Evolutionary conservation across 768 basidiomycete genomes (phyloP).

Genomic region (Leccinum subtestaceum): DNA sequence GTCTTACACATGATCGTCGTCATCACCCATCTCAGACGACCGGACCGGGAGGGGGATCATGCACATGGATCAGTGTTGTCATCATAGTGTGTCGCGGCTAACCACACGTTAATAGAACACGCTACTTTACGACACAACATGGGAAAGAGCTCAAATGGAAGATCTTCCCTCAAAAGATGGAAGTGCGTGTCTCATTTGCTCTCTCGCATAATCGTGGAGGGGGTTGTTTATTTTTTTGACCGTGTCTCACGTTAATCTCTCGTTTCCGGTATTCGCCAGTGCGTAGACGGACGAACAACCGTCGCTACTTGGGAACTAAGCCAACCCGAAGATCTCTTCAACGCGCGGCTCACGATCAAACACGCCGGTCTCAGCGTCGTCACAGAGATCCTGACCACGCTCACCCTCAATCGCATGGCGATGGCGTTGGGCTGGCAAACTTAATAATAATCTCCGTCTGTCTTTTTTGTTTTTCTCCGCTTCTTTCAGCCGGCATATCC

Average conservation of each 20-base stretch:
- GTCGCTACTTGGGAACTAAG: constrained; percentile 70
- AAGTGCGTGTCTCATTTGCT: constrained; percentile 41
- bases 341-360: constrained; percentile 59
- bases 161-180: constrained; percentile 57
- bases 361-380: constrained; percentile 57
- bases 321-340: constrained; percentile 52
- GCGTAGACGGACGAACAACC: constrained; percentile 56
- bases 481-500: constrained; percentile 1
- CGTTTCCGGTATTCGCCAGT: constrained; percentile 40
- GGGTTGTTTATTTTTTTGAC: not conserved
- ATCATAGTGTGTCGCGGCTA: not conserved
- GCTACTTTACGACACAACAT: constrained; percentile 70
- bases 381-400: constrained; percentile 76
- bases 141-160: constrained; percentile 78
- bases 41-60: not conserved
- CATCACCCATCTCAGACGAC: not conserved
- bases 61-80: not conserved
- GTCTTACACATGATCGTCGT: not conserved
- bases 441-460: constrained; percentile 1
- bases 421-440: constrained; percentile 52
- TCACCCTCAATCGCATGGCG: constrained; percentile 72
- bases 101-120: constrained; percentile 40
- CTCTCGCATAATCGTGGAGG: not conserved
- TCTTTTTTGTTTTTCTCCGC: not conserved
- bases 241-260: constrained; percentile 2